Evolutionary conservation across 225 moss, liverwort and hornwort species (phyloP), one percentile per base, ranked within the genome.

Genomic region (Bryoerythrophyllum caledonicum): DNA sequence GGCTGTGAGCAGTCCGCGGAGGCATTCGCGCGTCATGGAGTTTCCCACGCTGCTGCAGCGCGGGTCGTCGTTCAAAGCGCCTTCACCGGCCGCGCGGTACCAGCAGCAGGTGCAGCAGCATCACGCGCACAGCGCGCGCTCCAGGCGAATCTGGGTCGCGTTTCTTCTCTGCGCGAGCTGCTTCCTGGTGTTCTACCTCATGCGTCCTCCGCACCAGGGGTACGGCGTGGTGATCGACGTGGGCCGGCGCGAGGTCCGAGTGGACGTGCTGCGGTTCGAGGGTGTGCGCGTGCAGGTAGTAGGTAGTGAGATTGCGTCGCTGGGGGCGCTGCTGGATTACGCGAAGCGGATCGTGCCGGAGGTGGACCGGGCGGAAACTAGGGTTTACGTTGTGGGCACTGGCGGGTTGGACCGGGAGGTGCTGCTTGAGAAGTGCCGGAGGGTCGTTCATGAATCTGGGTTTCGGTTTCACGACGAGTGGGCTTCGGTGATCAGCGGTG

Each of bases 401-500:
- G 72, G 82, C 8, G 80, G 78, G 15, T 65, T 85, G 56, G 73
- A 69, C 13, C 76, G 84, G 30, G 14, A 41, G 53, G 75, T 28
- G 26, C 34, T 87, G 27, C 77, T 88, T 19, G 53, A 75, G 34
- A 80, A 80, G 24, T 82, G 74, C 17, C 75, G 85, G 7, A 75
- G 41, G 2, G 17, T 17, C 12, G 24, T 75, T 16, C 64, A 24
- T 52, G 67, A 38, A 10, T 78, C 82, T 16, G 74, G 21, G 64
- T 88, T 85, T 40, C 28, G 25, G 69, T 88, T 88, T 70, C 68
- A 27, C 4, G 80, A 85, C 60, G 80, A 80, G 23, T 88, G 88
- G 88, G 85, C 65, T 14, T 37, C 43, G 41, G 80, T 88, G 43
- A 63, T 85, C 60, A 60, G 72, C 51, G 85, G 85, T 88, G 77